Percentiles rank a stretch among this genome's conserved stretches.
These are phyloP conservation scores for Podospora fimiseda DNA, from an alignment of 495 filamentous ascomycete genomes.

Conservation along the genomic window DNA sequence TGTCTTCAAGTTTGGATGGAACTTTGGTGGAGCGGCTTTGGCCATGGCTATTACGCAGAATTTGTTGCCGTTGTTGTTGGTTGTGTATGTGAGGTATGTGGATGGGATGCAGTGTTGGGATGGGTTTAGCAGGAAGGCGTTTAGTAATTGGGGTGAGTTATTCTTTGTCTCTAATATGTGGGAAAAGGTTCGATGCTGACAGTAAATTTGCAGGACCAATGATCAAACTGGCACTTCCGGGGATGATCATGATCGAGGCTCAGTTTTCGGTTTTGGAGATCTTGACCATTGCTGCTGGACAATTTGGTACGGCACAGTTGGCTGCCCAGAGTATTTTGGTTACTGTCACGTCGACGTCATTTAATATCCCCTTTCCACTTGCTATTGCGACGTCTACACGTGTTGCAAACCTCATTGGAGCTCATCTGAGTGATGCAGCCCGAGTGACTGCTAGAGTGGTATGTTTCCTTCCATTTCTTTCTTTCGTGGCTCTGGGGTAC, in stretches of 20 bases:
- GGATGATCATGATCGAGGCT: constrained; percentile 78
- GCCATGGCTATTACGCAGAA: constrained; percentile 77
- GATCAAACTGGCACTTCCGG: constrained; percentile 72
- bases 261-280: constrained; percentile 74
- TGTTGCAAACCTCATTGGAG: constrained; percentile 53
- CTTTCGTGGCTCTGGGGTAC: neutral
- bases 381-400: constrained; percentile 50
- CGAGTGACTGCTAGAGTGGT: constrained; percentile 55
- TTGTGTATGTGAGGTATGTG: constrained; percentile 70
- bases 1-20: constrained; percentile 66
- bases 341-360: constrained; percentile 43
- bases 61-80: constrained; percentile 68
- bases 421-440: constrained; percentile 57
- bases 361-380: constrained; percentile 50
- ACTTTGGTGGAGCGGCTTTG: constrained; percentile 78
- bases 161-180: too few relatives aligned
- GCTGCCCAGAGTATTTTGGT: constrained; percentile 48
- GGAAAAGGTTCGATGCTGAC: too few relatives aligned
- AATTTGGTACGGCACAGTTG: constrained; percentile 58
- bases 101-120: constrained; percentile 80
- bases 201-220: constrained; percentile 53
- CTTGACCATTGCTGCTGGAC: constrained; percentile 58
- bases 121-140: constrained; percentile 62
- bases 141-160: constrained; percentile 65
- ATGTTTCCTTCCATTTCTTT: constrained; percentile 8